Percentiles rank a stretch among this genome's conserved stretches.
These are phyloP conservation scores for Komagataella populi DNA, from an alignment of 805 yeast genomes.

Conservation along the genomic window DNA sequence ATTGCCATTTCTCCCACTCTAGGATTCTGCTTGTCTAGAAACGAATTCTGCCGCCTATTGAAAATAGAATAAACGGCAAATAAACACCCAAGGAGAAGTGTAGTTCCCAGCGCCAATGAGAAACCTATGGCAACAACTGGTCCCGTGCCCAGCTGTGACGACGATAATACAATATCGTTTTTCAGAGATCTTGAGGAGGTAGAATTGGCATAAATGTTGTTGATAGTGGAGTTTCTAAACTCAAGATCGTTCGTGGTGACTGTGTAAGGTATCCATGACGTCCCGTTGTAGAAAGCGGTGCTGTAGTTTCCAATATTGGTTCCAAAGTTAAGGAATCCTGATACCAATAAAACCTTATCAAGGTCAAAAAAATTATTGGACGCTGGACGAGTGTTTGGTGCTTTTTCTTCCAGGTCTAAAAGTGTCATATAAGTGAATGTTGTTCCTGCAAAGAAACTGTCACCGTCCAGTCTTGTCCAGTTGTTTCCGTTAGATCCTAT, in stretches of 20 bases:
- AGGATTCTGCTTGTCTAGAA: slow-evolving; percentile 32
- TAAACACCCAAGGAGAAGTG: slow-evolving; percentile 27
- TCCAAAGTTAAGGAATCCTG: slow-evolving; percentile 39
- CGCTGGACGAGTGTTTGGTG: slow-evolving; percentile 13
- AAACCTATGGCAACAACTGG: slow-evolving; percentile 56
- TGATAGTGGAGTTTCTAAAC: slow-evolving; percentile 10
- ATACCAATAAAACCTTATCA: slow-evolving; percentile 34
- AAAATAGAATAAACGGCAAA: slow-evolving; percentile 19
- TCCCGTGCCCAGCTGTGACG: slow-evolving; percentile 30
- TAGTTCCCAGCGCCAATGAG: slow-evolving; percentile 49
- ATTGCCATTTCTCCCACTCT: slow-evolving; percentile 48
- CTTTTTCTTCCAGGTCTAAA: slow-evolving; percentile 15
- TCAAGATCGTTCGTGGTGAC: slow-evolving; percentile 23
- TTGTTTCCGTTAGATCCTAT: slow-evolving; percentile 29
- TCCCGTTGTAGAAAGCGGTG: slow-evolving; percentile 54
- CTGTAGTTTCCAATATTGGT: slow-evolving; percentile 38
- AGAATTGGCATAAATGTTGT: slow-evolving; percentile 14
- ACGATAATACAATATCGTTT: background rate
- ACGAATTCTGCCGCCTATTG: slow-evolving; percentile 11
- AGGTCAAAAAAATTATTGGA: slow-evolving; percentile 24
- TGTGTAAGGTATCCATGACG: slow-evolving; percentile 51
- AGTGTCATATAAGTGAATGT: slow-evolving; percentile 32
- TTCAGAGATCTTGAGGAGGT: slow-evolving; percentile 6
- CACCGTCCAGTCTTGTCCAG: slow-evolving; percentile 32
- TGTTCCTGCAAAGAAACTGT: slow-evolving; percentile 14